Evolutionary conservation across 169 alveolate genomes (phyloP).

Genomic region (Eimeria tenella): DNA sequence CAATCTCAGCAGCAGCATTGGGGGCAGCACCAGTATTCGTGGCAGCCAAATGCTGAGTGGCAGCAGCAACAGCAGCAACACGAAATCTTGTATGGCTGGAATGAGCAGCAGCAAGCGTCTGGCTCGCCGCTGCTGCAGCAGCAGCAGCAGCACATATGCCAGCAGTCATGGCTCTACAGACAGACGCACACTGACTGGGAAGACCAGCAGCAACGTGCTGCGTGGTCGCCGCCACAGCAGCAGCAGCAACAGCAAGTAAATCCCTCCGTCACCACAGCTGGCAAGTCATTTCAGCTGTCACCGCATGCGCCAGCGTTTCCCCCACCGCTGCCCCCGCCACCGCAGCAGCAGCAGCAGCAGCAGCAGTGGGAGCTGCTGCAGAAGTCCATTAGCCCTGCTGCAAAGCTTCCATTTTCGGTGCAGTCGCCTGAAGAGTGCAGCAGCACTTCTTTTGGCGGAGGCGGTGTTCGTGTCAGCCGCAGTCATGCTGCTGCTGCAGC

Average conservation of each 20-base stretch:
- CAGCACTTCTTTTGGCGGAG: background rate
- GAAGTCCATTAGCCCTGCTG: background rate
- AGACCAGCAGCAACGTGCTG: background rate
- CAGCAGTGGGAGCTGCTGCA: constrained; percentile 5
- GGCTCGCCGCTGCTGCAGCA: background rate
- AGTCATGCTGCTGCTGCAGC: constrained; percentile 25
- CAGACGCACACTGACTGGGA: background rate
- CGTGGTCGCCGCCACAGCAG: background rate
- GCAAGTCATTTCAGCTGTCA: background rate
- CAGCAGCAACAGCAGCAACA: constrained; percentile 12
- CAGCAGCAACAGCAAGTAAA: background rate
- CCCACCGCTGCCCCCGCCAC: background rate
- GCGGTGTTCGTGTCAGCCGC: constrained; percentile 10
- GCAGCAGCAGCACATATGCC: background rate
- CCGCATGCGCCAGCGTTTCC: no score
- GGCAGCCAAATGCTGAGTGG: background rate
- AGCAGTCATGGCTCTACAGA: background rate
- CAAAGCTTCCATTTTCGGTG: background rate
- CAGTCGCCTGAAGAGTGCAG: background rate
- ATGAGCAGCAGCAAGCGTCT: constrained; percentile 3
- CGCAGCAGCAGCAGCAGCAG: constrained; percentile 16
- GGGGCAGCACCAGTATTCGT: background rate
- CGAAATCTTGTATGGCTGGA: background rate
- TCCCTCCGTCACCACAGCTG: background rate
- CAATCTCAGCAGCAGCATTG: background rate